Percentiles rank a stretch among this genome's conserved stretches.
These are phyloP conservation scores for Lipomyces oligophaga DNA, from an alignment of 805 yeast genomes.

Conservation along the genomic window DNA sequence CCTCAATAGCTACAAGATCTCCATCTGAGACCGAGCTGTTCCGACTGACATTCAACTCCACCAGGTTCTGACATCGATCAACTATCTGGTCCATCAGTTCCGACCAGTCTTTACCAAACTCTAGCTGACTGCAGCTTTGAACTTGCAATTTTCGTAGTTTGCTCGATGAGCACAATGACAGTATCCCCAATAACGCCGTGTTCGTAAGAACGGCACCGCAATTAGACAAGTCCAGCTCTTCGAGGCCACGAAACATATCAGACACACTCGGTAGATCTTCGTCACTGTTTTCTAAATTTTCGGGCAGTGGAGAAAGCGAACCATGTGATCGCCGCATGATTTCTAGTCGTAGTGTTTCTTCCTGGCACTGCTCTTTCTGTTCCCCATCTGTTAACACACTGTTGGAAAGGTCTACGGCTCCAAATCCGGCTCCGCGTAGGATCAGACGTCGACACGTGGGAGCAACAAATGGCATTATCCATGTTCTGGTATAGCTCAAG, in stretches of 20 bases:
- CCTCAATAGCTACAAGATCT: slow-evolving; percentile 12
- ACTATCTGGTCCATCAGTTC: slow-evolving; percentile 18
- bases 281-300: background rate
- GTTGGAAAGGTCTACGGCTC: slow-evolving; percentile 18
- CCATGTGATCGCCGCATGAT: background rate
- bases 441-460: slow-evolving; percentile 15
- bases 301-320: too few species aligned
- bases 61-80: slow-evolving; percentile 11
- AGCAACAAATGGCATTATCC: slow-evolving; percentile 20
- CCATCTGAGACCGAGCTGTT: slow-evolving; percentile 19
- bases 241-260: slow-evolving; percentile 16
- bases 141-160: slow-evolving; percentile 6
- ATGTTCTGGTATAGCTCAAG: slow-evolving; percentile 13
- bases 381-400: slow-evolving; percentile 14
- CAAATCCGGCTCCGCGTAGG: slow-evolving; percentile 15
- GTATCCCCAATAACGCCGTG: slow-evolving; percentile 4
- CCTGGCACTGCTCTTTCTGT: too few species aligned
- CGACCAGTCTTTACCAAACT: slow-evolving; percentile 17
- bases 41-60: slow-evolving; percentile 12
- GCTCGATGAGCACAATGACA: slow-evolving; percentile 5
- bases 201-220: slow-evolving; percentile 20
- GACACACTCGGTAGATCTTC: slow-evolving; percentile 7
- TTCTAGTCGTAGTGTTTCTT: background rate
- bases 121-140: slow-evolving; percentile 11
- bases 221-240: slow-evolving; percentile 12